These are phyloP conservation scores for Clarireedia hainanense DNA, from an alignment of 2,329 filamentous ascomycete genomes.

Conservation along the genomic window DNA sequence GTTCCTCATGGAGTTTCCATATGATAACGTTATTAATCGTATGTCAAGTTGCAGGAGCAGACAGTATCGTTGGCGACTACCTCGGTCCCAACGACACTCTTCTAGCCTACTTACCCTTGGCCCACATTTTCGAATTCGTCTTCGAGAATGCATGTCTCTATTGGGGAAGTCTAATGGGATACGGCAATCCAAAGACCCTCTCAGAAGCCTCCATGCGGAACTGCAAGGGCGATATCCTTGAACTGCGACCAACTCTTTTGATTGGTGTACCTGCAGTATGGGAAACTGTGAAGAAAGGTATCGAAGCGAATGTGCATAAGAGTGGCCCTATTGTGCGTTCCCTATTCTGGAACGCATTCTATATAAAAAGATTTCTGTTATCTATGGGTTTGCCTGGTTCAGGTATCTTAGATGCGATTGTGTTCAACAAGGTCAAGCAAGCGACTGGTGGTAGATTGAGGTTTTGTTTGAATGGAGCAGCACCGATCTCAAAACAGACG, in stretches of 20 bases:
- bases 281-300: slow-evolving; percentile 96
- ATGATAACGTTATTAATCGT: not conserved
- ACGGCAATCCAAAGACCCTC: slow-evolving; percentile 83
- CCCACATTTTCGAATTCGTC: slow-evolving; percentile 93
- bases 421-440: slow-evolving; percentile 86
- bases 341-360: slow-evolving; percentile 64
- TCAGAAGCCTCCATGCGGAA: slow-evolving; percentile 81
- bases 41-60: slow-evolving; percentile 64
- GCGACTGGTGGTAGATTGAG: slow-evolving; percentile 81
- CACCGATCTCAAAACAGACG: slow-evolving; percentile 78
- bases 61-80: slow-evolving; percentile 67
- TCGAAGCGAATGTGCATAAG: slow-evolving; percentile 59
- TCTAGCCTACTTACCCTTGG: slow-evolving; percentile 85
- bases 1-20: slow-evolving; percentile 19
- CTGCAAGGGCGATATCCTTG: slow-evolving; percentile 87
- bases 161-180: slow-evolving; percentile 87
- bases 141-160: slow-evolving; percentile 87
- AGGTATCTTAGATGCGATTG: slow-evolving; percentile 64
- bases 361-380: slow-evolving; percentile 37
- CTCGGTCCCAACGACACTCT: slow-evolving; percentile 72
- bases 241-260: slow-evolving; percentile 81
- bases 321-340: slow-evolving; percentile 59
- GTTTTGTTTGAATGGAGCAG: slow-evolving; percentile 88
- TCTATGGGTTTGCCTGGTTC: slow-evolving; percentile 53
- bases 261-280: slow-evolving; percentile 94